Evolutionary conservation across 345 rosid genomes (phyloP).

Genomic region (Bruguiera sexangula): DNA sequence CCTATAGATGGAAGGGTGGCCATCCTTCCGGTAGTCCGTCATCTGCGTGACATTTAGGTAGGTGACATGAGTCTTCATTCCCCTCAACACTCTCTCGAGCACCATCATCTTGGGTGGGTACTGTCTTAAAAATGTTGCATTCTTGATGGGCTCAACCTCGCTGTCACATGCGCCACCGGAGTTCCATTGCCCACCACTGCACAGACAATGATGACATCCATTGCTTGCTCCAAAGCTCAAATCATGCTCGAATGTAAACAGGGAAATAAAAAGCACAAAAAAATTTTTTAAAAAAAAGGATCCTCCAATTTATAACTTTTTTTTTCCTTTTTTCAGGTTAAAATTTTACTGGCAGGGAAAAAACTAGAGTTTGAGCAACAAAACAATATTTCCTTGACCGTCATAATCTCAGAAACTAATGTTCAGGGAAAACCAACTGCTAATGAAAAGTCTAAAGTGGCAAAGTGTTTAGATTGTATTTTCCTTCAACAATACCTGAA

Average conservation of each 20-base stretch:
- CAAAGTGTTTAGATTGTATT: no score
- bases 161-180: constrained; percentile 89
- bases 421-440: not conserved
- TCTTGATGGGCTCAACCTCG: constrained; percentile 83
- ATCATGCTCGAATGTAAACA: not conserved
- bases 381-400: not conserved
- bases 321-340: not conserved
- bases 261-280: not conserved
- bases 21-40: constrained; percentile 88
- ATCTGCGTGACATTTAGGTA: constrained; percentile 80
- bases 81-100: constrained; percentile 64
- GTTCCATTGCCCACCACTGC: constrained; percentile 98
- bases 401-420: not conserved
- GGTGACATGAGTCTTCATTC: constrained; percentile 73
- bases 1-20: constrained; percentile 88
- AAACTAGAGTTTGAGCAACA: not conserved
- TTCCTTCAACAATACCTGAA: constrained; percentile 55
- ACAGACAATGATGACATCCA: not conserved
- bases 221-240: not conserved
- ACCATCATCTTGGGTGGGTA: constrained; percentile 81
- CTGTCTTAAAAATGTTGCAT: constrained; percentile 55
- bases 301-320: not conserved
- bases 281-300: not conserved
- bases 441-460: not conserved
- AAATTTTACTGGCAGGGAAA: not conserved